A percentile compares a stretch with the other conserved stretches of the same genome.
These are phyloP conservation scores for Chytridium lagenaria DNA, from an alignment of 371 early-diverging fungal species.

Conservation along the genomic window DNA sequence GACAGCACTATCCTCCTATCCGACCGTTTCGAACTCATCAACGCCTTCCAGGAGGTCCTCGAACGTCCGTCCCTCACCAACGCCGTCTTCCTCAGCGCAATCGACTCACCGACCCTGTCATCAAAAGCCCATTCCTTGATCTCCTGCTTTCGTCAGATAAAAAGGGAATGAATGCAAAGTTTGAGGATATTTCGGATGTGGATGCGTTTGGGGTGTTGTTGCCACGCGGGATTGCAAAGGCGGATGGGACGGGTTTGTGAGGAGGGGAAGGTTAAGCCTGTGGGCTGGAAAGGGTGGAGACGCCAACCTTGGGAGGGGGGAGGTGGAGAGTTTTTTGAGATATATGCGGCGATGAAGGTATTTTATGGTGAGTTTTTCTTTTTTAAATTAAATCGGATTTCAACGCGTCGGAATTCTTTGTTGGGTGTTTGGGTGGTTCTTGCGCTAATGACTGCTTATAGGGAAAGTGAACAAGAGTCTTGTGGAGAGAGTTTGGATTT, in stretches of 20 bases:
- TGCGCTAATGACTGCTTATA: too few species aligned
- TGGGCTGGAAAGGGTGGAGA: slow-evolving; percentile 19
- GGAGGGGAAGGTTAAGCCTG: slow-evolving; percentile 39
- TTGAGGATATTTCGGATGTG: slow-evolving; percentile 24
- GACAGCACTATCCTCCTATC: slow-evolving; percentile 36
- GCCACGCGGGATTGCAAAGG: too few species aligned
- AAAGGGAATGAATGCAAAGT: neutral
- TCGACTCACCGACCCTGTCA: slow-evolving; percentile 32
- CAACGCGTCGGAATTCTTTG: too few species aligned
- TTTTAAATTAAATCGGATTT: neutral
- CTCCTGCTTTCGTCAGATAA: slow-evolving; percentile 10
- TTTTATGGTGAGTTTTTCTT: slow-evolving; percentile 1
- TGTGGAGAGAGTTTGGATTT: slow-evolving; percentile 20
- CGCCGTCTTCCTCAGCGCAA: slow-evolving; percentile 33
- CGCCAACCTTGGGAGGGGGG: slow-evolving; percentile 8
- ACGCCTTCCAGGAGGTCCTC: slow-evolving; percentile 30
- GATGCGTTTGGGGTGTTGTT: slow-evolving; percentile 32
- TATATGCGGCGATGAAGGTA: neutral
- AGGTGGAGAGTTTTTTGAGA: slow-evolving; percentile 2
- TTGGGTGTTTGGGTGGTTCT: too few species aligned
- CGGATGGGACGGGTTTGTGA: slow-evolving; percentile 24
- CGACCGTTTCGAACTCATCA: slow-evolving; percentile 33
- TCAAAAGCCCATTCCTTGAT: slow-evolving; percentile 29
- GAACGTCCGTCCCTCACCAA: slow-evolving; percentile 20
- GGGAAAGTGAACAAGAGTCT: slow-evolving; percentile 10